Conservation (phyloP, 2,329 filamentous ascomycete genomes). For the Eutypella sp. region DNA sequence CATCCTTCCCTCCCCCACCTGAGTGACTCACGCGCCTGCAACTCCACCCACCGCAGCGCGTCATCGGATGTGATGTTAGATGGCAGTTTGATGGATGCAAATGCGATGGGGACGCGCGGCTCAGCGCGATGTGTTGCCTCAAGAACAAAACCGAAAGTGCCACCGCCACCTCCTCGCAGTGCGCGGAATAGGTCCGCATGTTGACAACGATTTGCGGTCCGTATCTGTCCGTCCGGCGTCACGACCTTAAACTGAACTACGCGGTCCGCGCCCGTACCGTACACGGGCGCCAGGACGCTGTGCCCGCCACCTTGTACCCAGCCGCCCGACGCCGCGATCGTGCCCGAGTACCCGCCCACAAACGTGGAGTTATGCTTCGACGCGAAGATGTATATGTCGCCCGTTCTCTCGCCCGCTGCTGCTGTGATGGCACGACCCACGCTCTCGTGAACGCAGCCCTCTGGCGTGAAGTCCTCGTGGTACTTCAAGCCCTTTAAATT, state of each 20-base stretch:
- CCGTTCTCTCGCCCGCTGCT: slow-evolving; percentile 25
- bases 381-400: slow-evolving; percentile 21
- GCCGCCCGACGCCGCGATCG: slow-evolving; percentile 21
- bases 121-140: slow-evolving; percentile 38
- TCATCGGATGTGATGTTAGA: slow-evolving; percentile 19
- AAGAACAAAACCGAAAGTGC: slow-evolving; percentile 39
- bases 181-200: slow-evolving; percentile 45
- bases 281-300: slow-evolving; percentile 21
- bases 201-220: slow-evolving; percentile 27
- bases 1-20: slow-evolving; percentile 18
- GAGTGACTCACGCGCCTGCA: slow-evolving; percentile 13
- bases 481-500: slow-evolving; percentile 19
- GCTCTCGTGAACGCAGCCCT: slow-evolving; percentile 11
- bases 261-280: slow-evolving; percentile 24
- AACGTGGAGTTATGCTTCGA: slow-evolving; percentile 19
- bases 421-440: slow-evolving; percentile 19
- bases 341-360: slow-evolving; percentile 18
- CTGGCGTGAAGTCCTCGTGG: slow-evolving; percentile 14
- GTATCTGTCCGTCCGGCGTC: slow-evolving; percentile 15
- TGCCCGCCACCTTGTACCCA: slow-evolving; percentile 25
- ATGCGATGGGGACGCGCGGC: slow-evolving; percentile 28
- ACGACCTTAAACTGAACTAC: slow-evolving; percentile 25
- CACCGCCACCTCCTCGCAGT: slow-evolving; percentile 42
- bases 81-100: slow-evolving; percentile 20
- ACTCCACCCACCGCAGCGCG: slow-evolving; percentile 25